phyloP scores from a whole-genome alignment of 129 eudicot genomes.

The Calendula officinalis region DNA sequence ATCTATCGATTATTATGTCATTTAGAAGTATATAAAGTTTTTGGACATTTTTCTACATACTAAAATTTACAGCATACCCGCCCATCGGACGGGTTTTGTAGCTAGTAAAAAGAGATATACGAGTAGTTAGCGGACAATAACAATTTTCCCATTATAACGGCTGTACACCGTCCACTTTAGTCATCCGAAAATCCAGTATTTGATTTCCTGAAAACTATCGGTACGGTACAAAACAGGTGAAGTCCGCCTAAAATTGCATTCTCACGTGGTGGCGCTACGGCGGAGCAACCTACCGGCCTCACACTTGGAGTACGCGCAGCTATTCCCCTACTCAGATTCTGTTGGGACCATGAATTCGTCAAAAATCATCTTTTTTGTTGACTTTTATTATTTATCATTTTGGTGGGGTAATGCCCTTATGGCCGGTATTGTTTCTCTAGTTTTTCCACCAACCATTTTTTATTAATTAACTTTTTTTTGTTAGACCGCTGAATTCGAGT shows the following conservation, averaged over 20 bases:
- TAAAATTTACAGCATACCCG: no score
- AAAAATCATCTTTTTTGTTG: neutral
- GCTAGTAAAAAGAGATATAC: no score
- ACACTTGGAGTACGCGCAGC: neutral
- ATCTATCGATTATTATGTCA: no score
- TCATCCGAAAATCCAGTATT: neutral
- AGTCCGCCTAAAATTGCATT: no score
- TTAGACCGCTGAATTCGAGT: neutral
- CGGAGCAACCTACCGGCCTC: conserved; percentile 25
- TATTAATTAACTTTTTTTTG: neutral
- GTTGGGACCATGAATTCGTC: neutral
- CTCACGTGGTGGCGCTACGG: conserved; percentile 2
- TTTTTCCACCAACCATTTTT: conserved; percentile 20
- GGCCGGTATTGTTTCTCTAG: conserved; percentile 25
- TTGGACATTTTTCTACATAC: no score
- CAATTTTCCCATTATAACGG: neutral
- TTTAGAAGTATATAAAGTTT: no score
- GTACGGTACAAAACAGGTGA: neutral
- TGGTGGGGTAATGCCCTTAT: neutral
- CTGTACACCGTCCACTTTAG: conserved; percentile 23
- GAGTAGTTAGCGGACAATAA: no score
- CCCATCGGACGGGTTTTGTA: no score
- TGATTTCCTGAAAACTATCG: neutral
- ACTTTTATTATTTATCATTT: neutral
- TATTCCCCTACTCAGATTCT: conserved; percentile 3